Base-by-base conservation (phyloP, 768 basidiomycete species). In the Termitomyces sp. region DNA sequence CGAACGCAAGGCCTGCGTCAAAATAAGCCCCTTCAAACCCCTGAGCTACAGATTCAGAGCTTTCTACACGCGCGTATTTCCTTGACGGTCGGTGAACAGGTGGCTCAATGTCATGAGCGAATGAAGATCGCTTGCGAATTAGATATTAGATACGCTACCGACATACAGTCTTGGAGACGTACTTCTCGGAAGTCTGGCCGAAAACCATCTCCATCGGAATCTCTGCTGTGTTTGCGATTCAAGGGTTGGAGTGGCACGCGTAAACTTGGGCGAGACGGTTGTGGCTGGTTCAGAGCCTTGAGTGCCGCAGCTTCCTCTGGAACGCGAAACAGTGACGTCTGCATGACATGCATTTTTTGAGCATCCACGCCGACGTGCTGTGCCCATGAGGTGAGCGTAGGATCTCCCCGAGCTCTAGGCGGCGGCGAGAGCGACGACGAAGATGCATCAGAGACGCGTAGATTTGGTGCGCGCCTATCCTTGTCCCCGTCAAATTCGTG, bases 271-370 rank as follows among this genome's bases (percentile, higher is more conserved):
- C 71, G 62, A 68, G 69, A 45, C 57, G 75, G 70, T 60, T 79
- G 73, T 59, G 75, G 70, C 59, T 80, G 72, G 59, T 78, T 80
- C 62, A 82, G 64, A 34, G 81, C 82, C 62, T 78, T 81, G 55
- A 88, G 74, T 2, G 82, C 83, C 1, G 81, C 87, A 15, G 82
- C 86, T 65, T 88, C 87, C 67, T 90, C 88, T 15, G 86, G 86
- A 68, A 84, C 77, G 46, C 87, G 81, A 67, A 96, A 96, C 53
- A 96, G 73, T 34, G 90, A 88, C 0, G 90, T 85, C 66, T 96
- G 94, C 94, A 96, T 96, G 54, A 95, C 90, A 65, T 93, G 90
- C 80, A 94, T 85, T 72, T 86, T 88, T 69, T 92, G 90, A 15
- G 87, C 80, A 68, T 95, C 92, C n/a, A 94, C 76, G 5, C 89